phyloP scores from a whole-genome alignment of 1,284 basidiomycete species.

The Boletellus deceptivus region DNA sequence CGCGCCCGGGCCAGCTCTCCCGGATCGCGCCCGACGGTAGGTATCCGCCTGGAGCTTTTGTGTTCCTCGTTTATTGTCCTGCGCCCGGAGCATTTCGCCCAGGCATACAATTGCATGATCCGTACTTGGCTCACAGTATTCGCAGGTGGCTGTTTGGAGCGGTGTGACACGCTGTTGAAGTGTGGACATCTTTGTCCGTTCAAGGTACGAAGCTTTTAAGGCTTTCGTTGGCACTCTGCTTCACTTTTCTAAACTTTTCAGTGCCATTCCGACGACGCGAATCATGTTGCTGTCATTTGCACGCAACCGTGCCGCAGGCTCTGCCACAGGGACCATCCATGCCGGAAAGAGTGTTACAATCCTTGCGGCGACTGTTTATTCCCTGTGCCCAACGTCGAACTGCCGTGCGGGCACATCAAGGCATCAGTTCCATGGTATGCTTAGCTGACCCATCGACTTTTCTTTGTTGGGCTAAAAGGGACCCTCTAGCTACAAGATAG shows the following conservation, averaged over 20 bases:
- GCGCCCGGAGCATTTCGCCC: no score
- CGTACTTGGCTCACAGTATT: neutral
- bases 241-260: slow-evolving; percentile 22
- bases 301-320: slow-evolving; percentile 50
- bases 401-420: slow-evolving; percentile 67
- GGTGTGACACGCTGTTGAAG: slow-evolving; percentile 54
- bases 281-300: slow-evolving; percentile 53
- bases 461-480: slow-evolving; percentile 7
- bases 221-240: no score
- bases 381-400: slow-evolving; percentile 42
- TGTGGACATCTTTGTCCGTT: slow-evolving; percentile 72
- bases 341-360: slow-evolving; percentile 50
- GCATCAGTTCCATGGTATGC: slow-evolving; percentile 54
- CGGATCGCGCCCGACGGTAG: slow-evolving; percentile 57
- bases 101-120: no score
- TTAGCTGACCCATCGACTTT: neutral
- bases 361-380: slow-evolving; percentile 59
- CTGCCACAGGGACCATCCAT: slow-evolving; percentile 61
- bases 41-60: neutral
- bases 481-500: slow-evolving; percentile 44
- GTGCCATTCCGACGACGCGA: slow-evolving; percentile 67
- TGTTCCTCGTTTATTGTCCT: no score
- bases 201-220: slow-evolving; percentile 40
- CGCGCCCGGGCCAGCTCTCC: slow-evolving; percentile 52
- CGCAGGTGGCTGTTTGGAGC: slow-evolving; percentile 60